phyloP scores from a whole-genome alignment of 768 basidiomycete genomes.

The Auriscalpium vulgare region DNA sequence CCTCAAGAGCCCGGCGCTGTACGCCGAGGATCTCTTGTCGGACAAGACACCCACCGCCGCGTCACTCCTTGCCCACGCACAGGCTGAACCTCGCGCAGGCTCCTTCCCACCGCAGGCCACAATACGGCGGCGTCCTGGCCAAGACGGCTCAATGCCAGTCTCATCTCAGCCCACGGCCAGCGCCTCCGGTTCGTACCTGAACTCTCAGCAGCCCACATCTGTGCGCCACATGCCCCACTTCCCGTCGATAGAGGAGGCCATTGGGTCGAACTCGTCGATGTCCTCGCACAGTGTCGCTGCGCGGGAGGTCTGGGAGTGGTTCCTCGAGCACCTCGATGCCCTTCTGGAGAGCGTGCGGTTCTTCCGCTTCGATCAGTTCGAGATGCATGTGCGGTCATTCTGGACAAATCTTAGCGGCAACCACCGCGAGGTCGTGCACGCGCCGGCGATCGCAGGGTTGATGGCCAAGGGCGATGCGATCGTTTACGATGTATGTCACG shows the following conservation, averaged over 20 bases:
- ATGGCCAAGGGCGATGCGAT: conserved; percentile 89
- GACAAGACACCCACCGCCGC: conserved; percentile 86
- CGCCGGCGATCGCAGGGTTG: conserved; percentile 78
- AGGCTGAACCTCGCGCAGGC: conserved; percentile 52
- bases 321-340: conserved; percentile 83
- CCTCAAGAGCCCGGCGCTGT: conserved; percentile 44
- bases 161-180: conserved; percentile 33
- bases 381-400: conserved; percentile 78
- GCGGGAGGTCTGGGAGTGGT: conserved; percentile 86
- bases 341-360: conserved; percentile 69
- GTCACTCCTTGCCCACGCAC: conserved; percentile 68
- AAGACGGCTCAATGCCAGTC: conserved; percentile 51
- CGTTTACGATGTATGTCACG: conserved; percentile 74
- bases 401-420: conserved; percentile 69
- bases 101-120: conserved; percentile 62
- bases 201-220: conserved; percentile 46
- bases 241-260: conserved; percentile 80
- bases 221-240: conserved; percentile 76
- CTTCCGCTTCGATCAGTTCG: conserved; percentile 85
- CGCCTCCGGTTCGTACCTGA: conserved; percentile 33
- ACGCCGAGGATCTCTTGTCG: conserved; percentile 51
- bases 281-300: conserved; percentile 72
- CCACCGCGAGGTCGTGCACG: conserved; percentile 84
- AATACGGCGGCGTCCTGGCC: conserved; percentile 60
- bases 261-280: conserved; percentile 58